These are phyloP conservation scores for Cyamopsis tetragonoloba DNA, from an alignment of 306 rosid species.

Conservation along the genomic window DNA sequence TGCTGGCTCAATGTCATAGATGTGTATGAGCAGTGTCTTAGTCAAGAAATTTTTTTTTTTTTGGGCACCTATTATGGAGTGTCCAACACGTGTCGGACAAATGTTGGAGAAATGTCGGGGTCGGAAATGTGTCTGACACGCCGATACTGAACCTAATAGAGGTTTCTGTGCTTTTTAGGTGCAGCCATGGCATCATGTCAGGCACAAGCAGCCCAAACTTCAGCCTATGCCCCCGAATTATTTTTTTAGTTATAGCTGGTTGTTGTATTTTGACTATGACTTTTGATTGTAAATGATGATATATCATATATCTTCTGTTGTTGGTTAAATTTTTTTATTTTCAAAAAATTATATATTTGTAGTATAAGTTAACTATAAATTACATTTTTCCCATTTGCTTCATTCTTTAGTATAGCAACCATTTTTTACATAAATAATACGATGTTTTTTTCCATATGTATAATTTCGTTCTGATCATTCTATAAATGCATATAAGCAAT, in stretches of 20 bases:
- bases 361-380: background rate
- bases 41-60: too few relatives aligned
- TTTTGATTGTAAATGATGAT: background rate
- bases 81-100: too few relatives aligned
- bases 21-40: too few relatives aligned
- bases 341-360: background rate
- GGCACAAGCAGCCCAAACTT: background rate
- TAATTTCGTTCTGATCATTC: background rate
- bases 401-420: background rate
- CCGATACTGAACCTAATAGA: too few relatives aligned
- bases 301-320: too few relatives aligned
- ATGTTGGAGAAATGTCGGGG: too few relatives aligned
- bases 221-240: too few relatives aligned
- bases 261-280: background rate
- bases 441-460: background rate
- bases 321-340: background rate
- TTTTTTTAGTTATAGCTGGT: too few relatives aligned
- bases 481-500: background rate
- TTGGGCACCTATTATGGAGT: too few relatives aligned
- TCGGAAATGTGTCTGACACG: too few relatives aligned
- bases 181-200: background rate
- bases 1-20: too few relatives aligned
- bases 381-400: background rate
- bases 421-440: background rate
- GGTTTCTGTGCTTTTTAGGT: too few relatives aligned